phyloP scores from a whole-genome alignment of 2,329 filamentous ascomycete genomes.

The Hirsutella thompsonii region DNA sequence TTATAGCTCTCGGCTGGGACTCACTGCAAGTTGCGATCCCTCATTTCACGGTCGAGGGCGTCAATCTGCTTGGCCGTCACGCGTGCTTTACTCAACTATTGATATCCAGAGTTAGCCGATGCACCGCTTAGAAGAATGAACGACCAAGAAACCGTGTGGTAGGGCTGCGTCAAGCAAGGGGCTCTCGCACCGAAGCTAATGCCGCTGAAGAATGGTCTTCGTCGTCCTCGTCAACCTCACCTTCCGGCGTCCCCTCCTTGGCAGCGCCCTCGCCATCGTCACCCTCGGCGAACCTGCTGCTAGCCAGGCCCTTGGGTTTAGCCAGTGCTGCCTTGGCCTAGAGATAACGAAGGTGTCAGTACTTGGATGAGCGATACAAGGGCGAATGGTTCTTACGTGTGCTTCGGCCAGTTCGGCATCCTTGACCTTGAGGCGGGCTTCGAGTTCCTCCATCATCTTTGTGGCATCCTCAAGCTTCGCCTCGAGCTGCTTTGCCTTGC shows the following conservation, averaged over 20 bases:
- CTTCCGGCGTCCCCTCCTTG: constrained; percentile 32
- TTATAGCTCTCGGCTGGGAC: constrained; percentile 2
- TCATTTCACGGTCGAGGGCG: constrained; percentile 42
- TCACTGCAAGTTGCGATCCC: constrained; percentile 37
- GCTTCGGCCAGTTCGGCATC: constrained; percentile 51
- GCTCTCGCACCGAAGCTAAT: constrained; percentile 52
- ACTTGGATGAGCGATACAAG: not conserved
- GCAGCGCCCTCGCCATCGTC: constrained; percentile 18
- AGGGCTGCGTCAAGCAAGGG: constrained; percentile 30
- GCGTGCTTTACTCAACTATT: constrained; percentile 31
- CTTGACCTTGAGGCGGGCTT: constrained; percentile 47
- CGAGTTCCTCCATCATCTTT: constrained; percentile 32
- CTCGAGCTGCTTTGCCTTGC: constrained; percentile 37
- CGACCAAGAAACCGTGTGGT: constrained; percentile 10
- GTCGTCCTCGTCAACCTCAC: constrained; percentile 39
- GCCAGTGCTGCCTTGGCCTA: constrained; percentile 32
- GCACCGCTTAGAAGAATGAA: too few species aligned
- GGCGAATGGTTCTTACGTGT: constrained; percentile 26
- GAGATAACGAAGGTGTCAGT: not conserved
- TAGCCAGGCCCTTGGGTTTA: constrained; percentile 36
- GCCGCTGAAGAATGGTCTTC: constrained; percentile 52
- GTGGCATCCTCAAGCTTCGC: constrained; percentile 33
- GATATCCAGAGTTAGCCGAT: constrained; percentile 1
- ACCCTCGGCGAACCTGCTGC: constrained; percentile 38
- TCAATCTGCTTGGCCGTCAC: constrained; percentile 35